These are phyloP conservation scores for Phialocephala sp. DNA, from an alignment of 2,329 filamentous ascomycete species.

Conservation along the genomic window DNA sequence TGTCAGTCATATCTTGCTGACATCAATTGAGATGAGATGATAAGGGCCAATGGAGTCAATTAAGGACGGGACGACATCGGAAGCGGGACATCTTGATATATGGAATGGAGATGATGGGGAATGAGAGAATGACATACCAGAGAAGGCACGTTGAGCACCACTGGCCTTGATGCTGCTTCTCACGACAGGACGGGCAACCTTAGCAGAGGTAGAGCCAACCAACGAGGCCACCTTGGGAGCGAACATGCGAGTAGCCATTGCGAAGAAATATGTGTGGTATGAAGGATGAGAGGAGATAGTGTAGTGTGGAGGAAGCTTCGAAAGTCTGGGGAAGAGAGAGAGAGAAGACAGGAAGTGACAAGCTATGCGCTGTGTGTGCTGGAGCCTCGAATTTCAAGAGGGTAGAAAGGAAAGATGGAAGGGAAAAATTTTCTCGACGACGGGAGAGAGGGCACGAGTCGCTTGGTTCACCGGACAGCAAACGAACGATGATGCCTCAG, in stretches of 20 bases:
- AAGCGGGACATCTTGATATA: neutral
- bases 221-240: slow-evolving; percentile 78
- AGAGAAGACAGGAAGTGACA: slow-evolving; percentile 21
- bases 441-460: slow-evolving; percentile 20
- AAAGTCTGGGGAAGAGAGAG: slow-evolving; percentile 34
- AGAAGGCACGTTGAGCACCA: slow-evolving; percentile 75
- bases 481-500: slow-evolving; percentile 14
- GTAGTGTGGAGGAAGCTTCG: slow-evolving; percentile 19
- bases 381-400: slow-evolving; percentile 26
- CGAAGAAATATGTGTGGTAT: slow-evolving; percentile 46
- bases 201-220: slow-evolving; percentile 64
- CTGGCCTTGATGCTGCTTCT: slow-evolving; percentile 66
- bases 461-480: slow-evolving; percentile 20
- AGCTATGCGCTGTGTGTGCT: slow-evolving; percentile 20
- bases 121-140: slow-evolving; percentile 59
- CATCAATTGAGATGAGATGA: slow-evolving; percentile 1
- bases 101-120: neutral
- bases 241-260: slow-evolving; percentile 83
- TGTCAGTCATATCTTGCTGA: slow-evolving; percentile 18
- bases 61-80: neutral
- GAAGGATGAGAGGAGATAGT: slow-evolving; percentile 24
- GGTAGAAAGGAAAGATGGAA: slow-evolving; percentile 28
- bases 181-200: slow-evolving; percentile 78
- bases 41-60: slow-evolving; percentile 10
- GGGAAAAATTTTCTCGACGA: slow-evolving; percentile 32